Base-by-base conservation (phyloP, 169 alveolate species). In the Plasmodium cynomolgi region DNA sequence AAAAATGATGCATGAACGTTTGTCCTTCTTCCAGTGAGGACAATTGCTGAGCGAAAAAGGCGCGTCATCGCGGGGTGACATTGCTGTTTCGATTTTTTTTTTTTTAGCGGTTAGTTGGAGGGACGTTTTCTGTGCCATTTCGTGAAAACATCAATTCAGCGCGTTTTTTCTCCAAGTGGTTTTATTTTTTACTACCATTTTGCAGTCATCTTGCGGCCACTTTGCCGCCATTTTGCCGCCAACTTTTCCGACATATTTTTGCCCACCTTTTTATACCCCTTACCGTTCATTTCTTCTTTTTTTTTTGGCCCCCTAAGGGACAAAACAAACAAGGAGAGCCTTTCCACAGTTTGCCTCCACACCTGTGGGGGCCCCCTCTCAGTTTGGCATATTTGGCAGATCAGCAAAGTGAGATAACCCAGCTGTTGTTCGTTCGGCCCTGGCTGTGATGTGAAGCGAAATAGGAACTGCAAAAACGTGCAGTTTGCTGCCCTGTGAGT, bases 91-190 rank as follows among this genome's bases (percentile, higher is more conserved):
- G 77, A 50, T 50, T 50, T 68, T 68, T 68, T 68, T 29, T 68
- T 26, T 68, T 23, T 23, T 17, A 58, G 7, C 41, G 11, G 5
- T 7, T 44, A 20, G 1, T 23, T 20, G 77, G 15, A 68, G n/a
- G 37, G 77, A 15, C 37, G 9, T 68, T 68, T 62, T 68, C 37
- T 68, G 17, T 29, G 34, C 41, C 77, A 20, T 26, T 68, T 26
- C 77, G 17, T 1, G 37, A 23, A 68, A 68, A 20, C 6, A 68
- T 8, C 77, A 62, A 62, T 68, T 20, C 20, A 26, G 37, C 37
- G 77, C 77, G n/a, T 68, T 68, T 68, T 68, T 68, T 68, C 37
- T 29, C 77, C 77, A 68, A 68, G 77, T 68, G 77, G 41, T 29
- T 68, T 68, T 11, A 26, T 68, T 68, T 68, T 68, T 68, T 62